Base-by-base conservation (phyloP, 495 filamentous ascomycete species). In the Lineolata rhizophorae region DNA sequence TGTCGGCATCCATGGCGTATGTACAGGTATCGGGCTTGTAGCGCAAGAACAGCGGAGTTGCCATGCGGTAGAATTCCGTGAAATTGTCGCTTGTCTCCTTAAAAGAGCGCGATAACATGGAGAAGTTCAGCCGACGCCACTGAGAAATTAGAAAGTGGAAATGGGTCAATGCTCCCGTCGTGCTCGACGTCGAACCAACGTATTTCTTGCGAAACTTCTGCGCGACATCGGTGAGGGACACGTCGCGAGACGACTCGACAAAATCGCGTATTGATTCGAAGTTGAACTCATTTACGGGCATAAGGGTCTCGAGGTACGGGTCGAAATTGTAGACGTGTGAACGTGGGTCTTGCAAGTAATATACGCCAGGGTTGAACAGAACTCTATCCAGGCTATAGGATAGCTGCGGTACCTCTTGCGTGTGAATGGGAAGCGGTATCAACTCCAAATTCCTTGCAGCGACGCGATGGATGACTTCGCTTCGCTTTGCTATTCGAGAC, bases 1-100 rank as follows among this genome's bases (percentile, higher is more conserved):
- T 99, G 52, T 95, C 87, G 0, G 83, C 78, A 53, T 99, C 87
- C 38, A 99, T 91, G n/a, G 90, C 85, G 48, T 95, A 94, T n/a
- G n/a, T n/a, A n/a, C n/a, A n/a, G 1, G 64, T 60, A 2, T 79
- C 83, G 49, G 85, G 64, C 43, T 76, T 83, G 52, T 70, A 83
- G 27, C 78, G 70, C 16, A 95, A 54, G 43, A 95, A 91, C 42
- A 84, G 70, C 11, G 83, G 79, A 10, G 69, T 61, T 1, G 87
- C 82, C 1, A 62, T 63, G 33, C 70, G 65, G 36, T 67, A 58
- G 24, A 91, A 56, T 11, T 57, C 55, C 4, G 82, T 91, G 49
- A 85, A 92, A 5, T 65, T 60, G 0, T 65, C 58, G n/a, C n/a
- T n/a, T n/a, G n/a, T n/a, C n/a, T n/a, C n/a, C 0, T 56, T 52